Base-by-base conservation (phyloP, 2,329 filamentous ascomycete genomes). In the Juglanconis oblonga region DNA sequence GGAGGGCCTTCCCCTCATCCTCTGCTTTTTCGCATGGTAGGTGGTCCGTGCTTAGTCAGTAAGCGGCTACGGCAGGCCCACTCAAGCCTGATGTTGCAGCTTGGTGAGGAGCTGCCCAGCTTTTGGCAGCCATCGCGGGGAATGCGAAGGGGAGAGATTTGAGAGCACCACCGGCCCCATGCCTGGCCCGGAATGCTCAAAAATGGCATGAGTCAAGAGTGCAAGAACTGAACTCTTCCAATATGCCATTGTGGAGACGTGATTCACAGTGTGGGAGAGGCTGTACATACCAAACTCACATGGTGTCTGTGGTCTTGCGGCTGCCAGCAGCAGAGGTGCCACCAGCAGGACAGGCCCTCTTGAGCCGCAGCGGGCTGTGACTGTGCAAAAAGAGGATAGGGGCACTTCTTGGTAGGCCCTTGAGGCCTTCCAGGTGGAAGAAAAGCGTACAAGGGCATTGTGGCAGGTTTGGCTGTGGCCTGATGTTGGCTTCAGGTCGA, bases 391-490 rank as follows among this genome's bases (percentile, higher is more conserved):
- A 57, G 58, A 60, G 4, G 32, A 17, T 33, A 14, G 44, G 32
- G 36, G 33, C 31, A 40, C 45, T 52, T 60, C 53, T 42, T 44
- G 33, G 13, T 17, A 48, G 53, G 24, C 54, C 57, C 45, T 62
- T 51, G 57, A 62, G 53, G 57, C 57, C 61, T 17, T 60, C 32
- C 61, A 60, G 38, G 50, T 40, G 24, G 51, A 54, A 50, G 32
- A 58, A 40, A 51, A 48, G 53, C 38, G 51, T 47, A 32, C 40
- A 58, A 52, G 24, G 38, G 32, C 61, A 45, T 45, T 60, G 57
- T 33, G 56, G 61, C 50, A 35, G 57, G 53, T 42, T 54, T 49
- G 61, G 57, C 50, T 44, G 53, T 60, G 45, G 57, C 61, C 24
- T 24, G 42, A 54, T 40, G 61, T 45, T 44, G 53, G 33, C 61